Evolutionary conservation across 2,329 filamentous ascomycete species (phyloP), one percentile per base, ranked within the genome.

Genomic region (Chalaropsis ovoidea): DNA sequence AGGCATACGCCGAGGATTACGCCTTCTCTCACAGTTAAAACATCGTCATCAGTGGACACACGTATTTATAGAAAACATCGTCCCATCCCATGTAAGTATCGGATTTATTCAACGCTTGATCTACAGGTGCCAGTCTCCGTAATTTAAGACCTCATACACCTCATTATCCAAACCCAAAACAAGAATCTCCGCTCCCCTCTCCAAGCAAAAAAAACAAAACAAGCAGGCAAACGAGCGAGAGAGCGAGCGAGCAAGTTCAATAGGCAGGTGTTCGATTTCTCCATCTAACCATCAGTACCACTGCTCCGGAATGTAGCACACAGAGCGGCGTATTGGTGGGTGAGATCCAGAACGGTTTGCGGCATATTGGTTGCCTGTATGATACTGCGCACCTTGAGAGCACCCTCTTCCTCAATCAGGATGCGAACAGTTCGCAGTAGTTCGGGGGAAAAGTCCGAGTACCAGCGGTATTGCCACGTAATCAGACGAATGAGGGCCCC

Each of bases 381-480:
- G 73, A 99, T 96, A 75, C 91, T 96, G 73, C 94, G 84, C 65
- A 99, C 89, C 77, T 99, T 99, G 75, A 99, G 90, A 0, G 93
- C 93, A 67, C 94, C 94, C 76, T 99, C 94, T 70, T 96, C 92
- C 76, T 97, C 94, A 73, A 99, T 99, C 70, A 99, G 80, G 70
- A 89, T 91, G 68, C 94, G 87, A 72, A 97, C 89, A 2, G 89
- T 87, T 75, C 86, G 90, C 64, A 99, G 82, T 54, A 99, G 82
- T 69, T 92, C 86, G 0, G 94, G 94, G 19, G 92, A 96, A 77
- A 99, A 99, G 82, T 99, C 94, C 66, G 92, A 96, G 78, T 99
- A 99, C 94, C 94, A 99, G 70, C 94, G 83, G 77, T 96, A 99
- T 77, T 99, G 94, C 94, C 94, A 99, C 13, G 93, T 94, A 42